Evolutionary conservation across 805 yeast genomes (phyloP), one percentile per base, ranked within the genome.

Genomic region (Dipodascopsis uninucleata): DNA sequence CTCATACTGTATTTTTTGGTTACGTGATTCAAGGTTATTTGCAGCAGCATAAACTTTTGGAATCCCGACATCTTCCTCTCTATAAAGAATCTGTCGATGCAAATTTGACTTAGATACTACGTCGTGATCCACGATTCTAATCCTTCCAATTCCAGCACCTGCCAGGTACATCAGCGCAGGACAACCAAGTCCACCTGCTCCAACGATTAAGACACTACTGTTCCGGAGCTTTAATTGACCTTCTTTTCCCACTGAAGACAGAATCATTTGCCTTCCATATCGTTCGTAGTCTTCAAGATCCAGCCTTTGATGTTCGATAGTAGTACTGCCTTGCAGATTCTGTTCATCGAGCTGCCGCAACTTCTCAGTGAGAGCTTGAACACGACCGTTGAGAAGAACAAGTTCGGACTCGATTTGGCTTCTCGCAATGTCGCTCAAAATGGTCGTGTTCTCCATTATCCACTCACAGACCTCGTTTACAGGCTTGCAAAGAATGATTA

Each of bases 141-240:
- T 71, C 1, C 67, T 63, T 23, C 71, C 97, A 3, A 90, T 68
- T 3, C 99, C 98, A 0, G 95, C 83, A 0, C 94, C 96, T 0
- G 81, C 80, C 1, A 93, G 65, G 60, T 93, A 93, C 33, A 85
- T 71, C 38, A 90, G 63, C 0, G 94, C 94, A 0, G 98, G 97
- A 55, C 94, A 82, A 0, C 98, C 97, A 5, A 93, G 70, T 0
- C 99, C 99, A 8, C 98, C 99, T 0, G 97, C 97, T 1, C 99
- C 98, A 5, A 93, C 73, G 0, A 93, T 89, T 21, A 90, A 64
- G 0, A 89, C 76, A 40, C 70, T 75, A 1, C 90, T 47, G 0
- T 63, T 54, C 52, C 79, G 81, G 36, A 93, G 64, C 33, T 65
- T 68, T 5, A 74, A 40, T 61, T 93, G 99, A 33, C 71, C 72